Conservation (phyloP, 2,329 filamentous ascomycete genomes). For the Diaporthe citri region DNA sequence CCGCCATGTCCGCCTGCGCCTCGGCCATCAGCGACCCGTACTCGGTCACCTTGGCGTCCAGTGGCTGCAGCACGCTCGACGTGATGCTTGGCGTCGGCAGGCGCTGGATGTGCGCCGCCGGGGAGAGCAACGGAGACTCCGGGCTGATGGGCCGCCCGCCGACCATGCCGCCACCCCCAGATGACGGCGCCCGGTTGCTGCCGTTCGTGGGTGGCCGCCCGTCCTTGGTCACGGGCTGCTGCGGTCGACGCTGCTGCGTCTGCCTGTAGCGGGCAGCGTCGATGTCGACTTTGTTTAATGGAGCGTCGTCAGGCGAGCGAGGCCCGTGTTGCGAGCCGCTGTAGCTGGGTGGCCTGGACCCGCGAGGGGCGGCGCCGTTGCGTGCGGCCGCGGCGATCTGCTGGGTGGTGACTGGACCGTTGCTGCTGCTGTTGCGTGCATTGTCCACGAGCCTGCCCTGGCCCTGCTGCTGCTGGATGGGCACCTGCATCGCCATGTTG, state of each 20-base stretch:
- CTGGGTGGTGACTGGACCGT: constrained; percentile 18
- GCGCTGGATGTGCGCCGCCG: constrained; percentile 52
- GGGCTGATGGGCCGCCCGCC: constrained; percentile 16
- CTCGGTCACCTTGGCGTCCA: constrained; percentile 59
- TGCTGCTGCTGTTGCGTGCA: neutral
- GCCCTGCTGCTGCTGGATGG: constrained; percentile 37
- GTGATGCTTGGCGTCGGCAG: constrained; percentile 58
- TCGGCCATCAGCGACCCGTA: constrained; percentile 57
- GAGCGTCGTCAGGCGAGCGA: constrained; percentile 36
- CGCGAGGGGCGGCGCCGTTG: neutral
- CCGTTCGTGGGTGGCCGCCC: constrained; percentile 9
- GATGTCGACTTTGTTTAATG: constrained; percentile 40
- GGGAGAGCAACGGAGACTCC: constrained; percentile 14
- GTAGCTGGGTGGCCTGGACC: constrained; percentile 28
- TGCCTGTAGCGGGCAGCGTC: constrained; percentile 40
- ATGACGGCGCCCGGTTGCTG: constrained; percentile 8
- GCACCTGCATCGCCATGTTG: constrained; percentile 41
- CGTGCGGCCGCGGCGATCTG: constrained; percentile 30
- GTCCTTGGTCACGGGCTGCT: constrained; percentile 13
- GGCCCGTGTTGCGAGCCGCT: constrained; percentile 22
- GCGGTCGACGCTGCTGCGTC: constrained; percentile 30
- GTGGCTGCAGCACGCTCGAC: constrained; percentile 58
- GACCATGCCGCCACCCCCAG: constrained; percentile 2
- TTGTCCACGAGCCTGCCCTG: constrained; percentile 28
- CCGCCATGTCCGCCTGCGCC: constrained; percentile 56